Evolutionary conservation across 352 stramenopile species (phyloP), one percentile per base, ranked within the genome.

Genomic region (Peronospora destructor): DNA sequence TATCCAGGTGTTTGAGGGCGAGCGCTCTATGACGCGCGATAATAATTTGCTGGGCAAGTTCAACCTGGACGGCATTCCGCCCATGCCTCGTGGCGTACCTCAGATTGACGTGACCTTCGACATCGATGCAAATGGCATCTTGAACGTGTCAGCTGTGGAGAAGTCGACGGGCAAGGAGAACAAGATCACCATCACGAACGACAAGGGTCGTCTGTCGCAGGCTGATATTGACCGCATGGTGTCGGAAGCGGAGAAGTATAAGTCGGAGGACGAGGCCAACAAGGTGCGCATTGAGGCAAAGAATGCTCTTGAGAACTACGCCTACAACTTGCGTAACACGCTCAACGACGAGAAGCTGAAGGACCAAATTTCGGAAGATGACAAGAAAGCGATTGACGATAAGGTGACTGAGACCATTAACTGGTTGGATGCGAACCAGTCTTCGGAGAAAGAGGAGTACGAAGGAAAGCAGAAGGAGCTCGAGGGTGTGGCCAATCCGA

Each of bases 211-310:
- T 62, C 76, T 99, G 12, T 96, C 80, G 35, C 80, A 98, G 59
- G 94, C 97, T 34, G 96, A 99, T 49, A 99, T 99, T 62, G 90
- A 98, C 65, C 84, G 95, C 50, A 99, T 99, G 96, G 93, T 98
- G 9, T 53, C 74, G 16, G 95, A 99, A 66, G 95, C 95, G 16
- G 95, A 98, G 68, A 84, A 97, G 72, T 98, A 96, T 75, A 97
- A 96, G 50, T 95, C 98, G 45, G 85, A 98, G 61, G 96, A 99
- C 59, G 94, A 97, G 65, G 80, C 85, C 21, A 89, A 97, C 51
- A 98, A 97, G 79, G 70, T 96, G n/a, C 80, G 90, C 51, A 97
- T 99, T 43, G 95, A 98, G 61, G 79, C 90, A 8, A 91, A 94
- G 63, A 99, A 98, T 68, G 78, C 73, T 12, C 75, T 99, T 2